These are phyloP conservation scores for Agapanthus africanus DNA, from an alignment of 106 monocot genomes.

Conservation along the genomic window DNA sequence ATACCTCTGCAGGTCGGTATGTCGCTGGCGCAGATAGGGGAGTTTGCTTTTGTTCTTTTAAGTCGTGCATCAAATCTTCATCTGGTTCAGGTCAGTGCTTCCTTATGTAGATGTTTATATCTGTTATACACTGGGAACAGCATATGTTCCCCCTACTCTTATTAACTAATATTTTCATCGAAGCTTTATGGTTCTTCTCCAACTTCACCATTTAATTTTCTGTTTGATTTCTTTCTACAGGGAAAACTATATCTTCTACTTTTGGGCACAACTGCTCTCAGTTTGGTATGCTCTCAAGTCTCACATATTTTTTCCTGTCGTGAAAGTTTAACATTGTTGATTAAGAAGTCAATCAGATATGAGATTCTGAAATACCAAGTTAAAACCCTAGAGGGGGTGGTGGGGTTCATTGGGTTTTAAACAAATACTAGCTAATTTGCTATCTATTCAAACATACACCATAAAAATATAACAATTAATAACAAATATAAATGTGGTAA, in stretches of 20 bases:
- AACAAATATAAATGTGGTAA: too few relatives aligned
- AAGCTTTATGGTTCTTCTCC: background rate
- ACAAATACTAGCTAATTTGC: too few relatives aligned
- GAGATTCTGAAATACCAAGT: too few relatives aligned
- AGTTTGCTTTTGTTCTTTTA: slow-evolving; percentile 96
- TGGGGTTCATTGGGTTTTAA: too few relatives aligned
- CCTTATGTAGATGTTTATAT: background rate
- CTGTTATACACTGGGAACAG: background rate
- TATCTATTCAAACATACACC: too few relatives aligned
- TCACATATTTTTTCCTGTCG: too few relatives aligned
- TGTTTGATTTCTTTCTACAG: slow-evolving; percentile 16
- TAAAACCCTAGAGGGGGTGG: too few relatives aligned
- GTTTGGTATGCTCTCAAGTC: slow-evolving; percentile 52
- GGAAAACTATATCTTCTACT: slow-evolving; percentile 47
- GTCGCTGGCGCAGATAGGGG: slow-evolving; percentile 95
- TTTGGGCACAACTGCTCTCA: slow-evolving; percentile 50
- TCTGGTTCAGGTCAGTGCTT: slow-evolving; percentile 3
- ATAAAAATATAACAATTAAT: too few relatives aligned
- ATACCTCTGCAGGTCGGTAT: slow-evolving; percentile 69
- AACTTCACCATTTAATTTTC: background rate
- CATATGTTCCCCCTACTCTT: too few relatives aligned
- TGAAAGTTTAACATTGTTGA: too few relatives aligned
- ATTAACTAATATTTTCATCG: background rate
- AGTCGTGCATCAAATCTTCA: slow-evolving; percentile 79
- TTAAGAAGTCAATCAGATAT: too few relatives aligned